Conservation (phyloP, 768 basidiomycete genomes). For the Lentinula edodes region DNA sequence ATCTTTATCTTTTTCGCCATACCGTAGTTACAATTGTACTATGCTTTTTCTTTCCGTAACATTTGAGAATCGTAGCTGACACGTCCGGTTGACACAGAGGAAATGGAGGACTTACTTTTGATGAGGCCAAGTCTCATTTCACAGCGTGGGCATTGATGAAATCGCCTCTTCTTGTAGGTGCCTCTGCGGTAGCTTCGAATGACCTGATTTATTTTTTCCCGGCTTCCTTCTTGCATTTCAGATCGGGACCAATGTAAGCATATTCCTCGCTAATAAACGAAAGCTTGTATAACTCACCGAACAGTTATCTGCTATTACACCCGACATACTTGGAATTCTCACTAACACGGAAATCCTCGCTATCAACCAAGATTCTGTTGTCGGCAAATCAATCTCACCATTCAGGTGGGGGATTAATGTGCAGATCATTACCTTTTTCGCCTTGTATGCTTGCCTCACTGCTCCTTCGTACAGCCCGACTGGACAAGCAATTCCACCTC, state of each 20-base stretch:
- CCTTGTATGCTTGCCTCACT: neutral
- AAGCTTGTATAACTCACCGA: too few species aligned
- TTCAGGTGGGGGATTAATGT: conserved; percentile 69
- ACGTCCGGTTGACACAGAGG: conserved; percentile 31
- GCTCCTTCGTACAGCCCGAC: conserved; percentile 21
- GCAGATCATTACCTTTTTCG: conserved; percentile 11
- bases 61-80: neutral
- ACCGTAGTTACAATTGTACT: conserved; percentile 47
- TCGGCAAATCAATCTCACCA: conserved; percentile 57
- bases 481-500: conserved; percentile 36
- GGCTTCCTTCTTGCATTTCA: conserved; percentile 2
- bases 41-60: neutral
- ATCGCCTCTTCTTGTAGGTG: conserved; percentile 40
- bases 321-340: conserved; percentile 49
- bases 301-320: conserved; percentile 46
- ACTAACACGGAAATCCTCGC: conserved; percentile 61
- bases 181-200: neutral
- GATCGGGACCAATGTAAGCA: conserved; percentile 48
- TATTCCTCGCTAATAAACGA: too few species aligned
- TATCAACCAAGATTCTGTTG: conserved; percentile 62
- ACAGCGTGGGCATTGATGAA: conserved; percentile 72
- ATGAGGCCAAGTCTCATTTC: conserved; percentile 66
- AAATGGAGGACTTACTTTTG: conserved; percentile 56
- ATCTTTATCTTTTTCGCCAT: neutral
- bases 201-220: neutral